Evolutionary conservation across 352 stramenopile genomes (phyloP), one percentile per base, ranked within the genome.

Genomic region (Phytopythium kandeliae): DNA sequence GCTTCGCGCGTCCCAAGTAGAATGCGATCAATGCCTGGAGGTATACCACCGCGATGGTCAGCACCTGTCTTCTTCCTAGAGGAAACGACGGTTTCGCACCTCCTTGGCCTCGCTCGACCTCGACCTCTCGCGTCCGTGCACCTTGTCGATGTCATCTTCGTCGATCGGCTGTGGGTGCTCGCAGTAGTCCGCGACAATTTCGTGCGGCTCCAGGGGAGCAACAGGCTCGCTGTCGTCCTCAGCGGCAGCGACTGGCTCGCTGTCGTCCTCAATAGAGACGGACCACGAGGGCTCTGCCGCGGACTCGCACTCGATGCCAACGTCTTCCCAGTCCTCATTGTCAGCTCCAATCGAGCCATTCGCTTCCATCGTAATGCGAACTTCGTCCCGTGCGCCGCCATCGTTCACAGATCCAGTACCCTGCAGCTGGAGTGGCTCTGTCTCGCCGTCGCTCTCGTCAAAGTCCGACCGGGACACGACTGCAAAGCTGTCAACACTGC

Each of bases 1-100:
- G 60, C 40, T 74, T 76, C 4, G 76, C 76, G 28, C 73, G 60
- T 1, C 53, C 52, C 11, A 85, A 56, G 47, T 87, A 87, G 48
- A 85, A 87, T 9, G 65, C 63, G 30, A 67, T 69, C 13, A 87
- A 57, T 13, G 60, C 54, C 73, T 87, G 16, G 9, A 31, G 4
- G 9, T 31, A 9, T 4, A 4, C 4, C 9, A 31, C 4, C 28
- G 28, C 28, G 4, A 10, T 10, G 4, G 28, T 31, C 9, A 31
- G 28, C 28, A 9, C 28, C 9, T 4, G 4, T 4, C 28, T 31
- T 9, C 4, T 31, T 31, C 4, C 28, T 31, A 4, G 4, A 31
- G 4, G 4, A 31, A 10, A 31, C 4, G 28, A 31, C 28, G 9
- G 28, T 9, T 1, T 47, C 47, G 25, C 25, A 70, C 69, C 57